These are phyloP conservation scores for Cryptosporidium parvum DNA, from an alignment of 169 alveolate species.

Conservation along the genomic window DNA sequence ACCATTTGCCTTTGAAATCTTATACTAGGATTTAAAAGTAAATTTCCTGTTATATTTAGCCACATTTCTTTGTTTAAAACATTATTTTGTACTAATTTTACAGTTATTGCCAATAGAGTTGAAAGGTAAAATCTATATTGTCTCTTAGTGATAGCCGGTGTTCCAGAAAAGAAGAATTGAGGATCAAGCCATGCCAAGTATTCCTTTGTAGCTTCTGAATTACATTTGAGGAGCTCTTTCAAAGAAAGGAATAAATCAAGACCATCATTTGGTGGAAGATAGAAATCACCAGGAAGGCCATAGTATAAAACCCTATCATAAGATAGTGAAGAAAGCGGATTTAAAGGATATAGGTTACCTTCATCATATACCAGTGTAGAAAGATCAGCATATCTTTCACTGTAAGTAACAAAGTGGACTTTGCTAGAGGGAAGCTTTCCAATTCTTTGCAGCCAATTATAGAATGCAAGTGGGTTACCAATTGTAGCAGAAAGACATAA, in stretches of 20 bases:
- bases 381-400: constrained; percentile 87
- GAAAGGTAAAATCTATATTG: constrained; percentile 82
- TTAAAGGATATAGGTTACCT: constrained; percentile 65
- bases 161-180: constrained; percentile 80
- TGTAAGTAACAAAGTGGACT: constrained; percentile 84
- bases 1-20: constrained; percentile 51
- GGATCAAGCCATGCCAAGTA: constrained; percentile 79
- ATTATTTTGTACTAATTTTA: constrained; percentile 22
- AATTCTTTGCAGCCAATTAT: constrained; percentile 85
- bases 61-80: constrained; percentile 46
- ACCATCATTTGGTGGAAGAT: constrained; percentile 77
- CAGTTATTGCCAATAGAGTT: constrained; percentile 35
- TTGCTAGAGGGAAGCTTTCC: constrained; percentile 69
- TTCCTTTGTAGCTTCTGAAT: constrained; percentile 65
- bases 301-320: constrained; percentile 67
- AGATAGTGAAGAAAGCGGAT: constrained; percentile 46
- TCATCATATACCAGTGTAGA: constrained; percentile 81
- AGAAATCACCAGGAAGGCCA: constrained; percentile 78
- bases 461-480: constrained; percentile 87
- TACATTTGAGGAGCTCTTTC: constrained; percentile 4
- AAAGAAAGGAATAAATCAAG: constrained; percentile 53
- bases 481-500: constrained; percentile 93
- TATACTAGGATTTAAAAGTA: constrained; percentile 48
- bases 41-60: constrained; percentile 29
- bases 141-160: constrained; percentile 84